Evolutionary conservation across 441 rosid species (phyloP), one percentile per base, ranked within the genome.

Genomic region (Macaranga tanarius): DNA sequence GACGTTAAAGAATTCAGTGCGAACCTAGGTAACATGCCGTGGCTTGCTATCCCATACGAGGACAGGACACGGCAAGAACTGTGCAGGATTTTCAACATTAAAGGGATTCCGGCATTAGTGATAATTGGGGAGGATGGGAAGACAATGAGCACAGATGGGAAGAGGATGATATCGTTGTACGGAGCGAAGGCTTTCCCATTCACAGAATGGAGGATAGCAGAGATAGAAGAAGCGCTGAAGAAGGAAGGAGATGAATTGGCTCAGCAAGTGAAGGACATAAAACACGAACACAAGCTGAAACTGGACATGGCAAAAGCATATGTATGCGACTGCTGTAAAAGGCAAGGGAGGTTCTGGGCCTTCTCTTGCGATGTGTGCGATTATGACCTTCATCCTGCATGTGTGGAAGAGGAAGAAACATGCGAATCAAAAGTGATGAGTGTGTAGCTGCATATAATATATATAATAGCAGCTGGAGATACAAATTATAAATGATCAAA

Each of bases 221-320:
- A 89, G 76, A 76, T 90, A 47, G 83, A 90, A 78, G 84, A 80
- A 64, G 75, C 65, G 54, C 57, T 92, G 83, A 87, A 76, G 74
- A 84, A 75, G 72, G 94, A 89, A 80, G 96, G 92, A 3, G 92
- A 90, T 16, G 82, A 79, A 40, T 78, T 90, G 71, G 90, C 90
- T 7, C 81, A 69, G 54, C 79, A 79, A 74, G 81, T 90, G 76
- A 86, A 84, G 70, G 92, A 90, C 65, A 74, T 20, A 61, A 86
- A 84, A 67, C 97, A 89, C 73, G 88, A 82, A n/a, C 96, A 90
- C 78, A 80, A 74, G 58, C 88, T 92, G 60, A 85, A 90, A 71
- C 70, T 89, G 69, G 96, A 90, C 75, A 89, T 86, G 96, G 96
- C 95, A n/a, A 90, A 84, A 76, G 93, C 90, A 4, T 90, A 87